Evolutionary conservation across 2,329 filamentous ascomycete species (phyloP).

Genomic region (Sporothrix inflata): DNA sequence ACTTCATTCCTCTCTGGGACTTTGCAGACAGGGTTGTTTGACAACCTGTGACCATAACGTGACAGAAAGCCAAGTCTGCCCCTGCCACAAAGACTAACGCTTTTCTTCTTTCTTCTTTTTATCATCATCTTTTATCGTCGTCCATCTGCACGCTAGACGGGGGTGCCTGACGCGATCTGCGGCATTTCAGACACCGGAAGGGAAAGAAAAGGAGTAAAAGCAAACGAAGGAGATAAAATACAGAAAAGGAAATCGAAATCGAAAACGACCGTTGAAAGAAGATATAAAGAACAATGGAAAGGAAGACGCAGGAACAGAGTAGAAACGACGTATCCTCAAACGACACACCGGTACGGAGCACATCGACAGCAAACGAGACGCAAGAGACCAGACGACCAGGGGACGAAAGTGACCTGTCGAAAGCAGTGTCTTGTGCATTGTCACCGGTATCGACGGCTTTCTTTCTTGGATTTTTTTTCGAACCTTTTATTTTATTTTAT

Average conservation of each 20-base stretch:
- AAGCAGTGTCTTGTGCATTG: not conserved
- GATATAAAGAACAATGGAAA: not conserved
- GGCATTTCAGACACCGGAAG: slow-evolving; percentile 1
- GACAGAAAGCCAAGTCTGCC: not conserved
- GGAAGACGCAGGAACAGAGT: not conserved
- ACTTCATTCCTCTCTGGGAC: not conserved
- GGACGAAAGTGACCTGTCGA: not conserved
- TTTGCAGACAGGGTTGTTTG: not conserved
- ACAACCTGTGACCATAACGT: slow-evolving; percentile 7
- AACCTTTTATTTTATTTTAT: not conserved
- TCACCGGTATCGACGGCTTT: not conserved
- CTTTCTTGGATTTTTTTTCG: not conserved
- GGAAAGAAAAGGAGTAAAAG: not conserved
- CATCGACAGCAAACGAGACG: not conserved
- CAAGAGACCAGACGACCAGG: not conserved
- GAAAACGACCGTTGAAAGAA: not conserved
- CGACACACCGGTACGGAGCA: slow-evolving; percentile 15
- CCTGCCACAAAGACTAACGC: not conserved
- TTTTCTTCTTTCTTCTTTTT: not conserved
- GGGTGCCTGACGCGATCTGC: slow-evolving; percentile 13
- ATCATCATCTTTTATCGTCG: not conserved
- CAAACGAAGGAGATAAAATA: not conserved
- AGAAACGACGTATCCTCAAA: not conserved
- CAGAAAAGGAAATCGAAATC: not conserved
- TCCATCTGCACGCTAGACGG: not conserved